These are phyloP conservation scores for Chytriomyces sp. DNA, from an alignment of 192 early-diverging fungal genomes.

Conservation along the genomic window DNA sequence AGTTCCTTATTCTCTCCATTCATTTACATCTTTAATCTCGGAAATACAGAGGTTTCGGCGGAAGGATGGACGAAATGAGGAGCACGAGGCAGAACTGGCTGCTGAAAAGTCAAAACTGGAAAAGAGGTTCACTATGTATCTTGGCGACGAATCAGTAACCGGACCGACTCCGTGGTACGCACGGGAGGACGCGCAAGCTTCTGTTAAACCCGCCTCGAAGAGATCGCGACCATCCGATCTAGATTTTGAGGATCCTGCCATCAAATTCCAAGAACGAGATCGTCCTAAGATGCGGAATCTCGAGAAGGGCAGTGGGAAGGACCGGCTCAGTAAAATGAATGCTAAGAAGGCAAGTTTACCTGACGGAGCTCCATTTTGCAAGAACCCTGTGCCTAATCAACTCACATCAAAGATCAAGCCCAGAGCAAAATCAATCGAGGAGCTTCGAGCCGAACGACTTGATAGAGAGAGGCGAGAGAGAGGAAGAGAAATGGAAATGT, in stretches of 20 bases:
- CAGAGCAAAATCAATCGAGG: constrained; percentile 30
- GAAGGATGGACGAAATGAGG: constrained; percentile 48
- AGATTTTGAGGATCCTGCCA: too few species aligned
- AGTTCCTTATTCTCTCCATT: background rate
- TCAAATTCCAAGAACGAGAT: too few species aligned
- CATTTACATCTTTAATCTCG: background rate
- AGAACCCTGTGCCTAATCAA: too few species aligned
- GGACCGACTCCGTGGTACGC: constrained; percentile 41
- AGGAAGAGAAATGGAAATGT: constrained; percentile 18
- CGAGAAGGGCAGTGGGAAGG: too few species aligned
- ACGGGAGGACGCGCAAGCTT: constrained; percentile 18
- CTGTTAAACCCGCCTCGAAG: background rate
- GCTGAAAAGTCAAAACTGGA: constrained; percentile 58
- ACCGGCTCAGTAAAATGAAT: too few species aligned
- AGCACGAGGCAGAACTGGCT: constrained; percentile 58
- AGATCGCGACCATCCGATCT: too few species aligned
- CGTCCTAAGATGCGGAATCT: too few species aligned
- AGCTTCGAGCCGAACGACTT: constrained; percentile 40
- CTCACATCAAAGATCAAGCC: too few species aligned
- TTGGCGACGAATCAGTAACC: constrained; percentile 48
- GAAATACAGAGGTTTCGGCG: background rate
- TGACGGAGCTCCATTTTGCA: too few species aligned
- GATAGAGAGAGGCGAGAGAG: constrained; percentile 32
- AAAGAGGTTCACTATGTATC: constrained; percentile 65
- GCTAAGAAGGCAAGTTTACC: too few species aligned